Percentiles rank a stretch among this genome's conserved stretches.
Evolutionary conservation across 2,329 filamentous ascomycete genomes (phyloP).

Genomic region (Aureobasidium sp.): DNA sequence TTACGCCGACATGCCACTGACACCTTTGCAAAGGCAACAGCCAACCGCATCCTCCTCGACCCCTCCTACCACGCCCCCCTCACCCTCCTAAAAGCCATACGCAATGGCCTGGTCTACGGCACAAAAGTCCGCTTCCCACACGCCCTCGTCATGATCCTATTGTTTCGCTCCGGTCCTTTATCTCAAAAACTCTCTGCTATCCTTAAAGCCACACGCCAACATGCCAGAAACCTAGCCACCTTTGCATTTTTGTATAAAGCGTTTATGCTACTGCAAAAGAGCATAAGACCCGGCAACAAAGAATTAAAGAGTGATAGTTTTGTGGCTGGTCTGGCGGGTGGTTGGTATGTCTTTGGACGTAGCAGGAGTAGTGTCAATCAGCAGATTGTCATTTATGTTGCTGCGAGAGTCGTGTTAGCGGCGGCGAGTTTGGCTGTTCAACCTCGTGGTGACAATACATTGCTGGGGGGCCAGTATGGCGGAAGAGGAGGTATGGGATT

Average conservation of each 20-base stretch:
- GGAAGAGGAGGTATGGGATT: constrained; percentile 36
- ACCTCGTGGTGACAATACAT: constrained; percentile 38
- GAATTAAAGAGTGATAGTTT: constrained; percentile 75
- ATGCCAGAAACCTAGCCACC: constrained; percentile 83
- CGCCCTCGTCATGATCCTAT: constrained; percentile 94
- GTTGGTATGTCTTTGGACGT: constrained; percentile 88
- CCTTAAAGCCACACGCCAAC: constrained; percentile 77
- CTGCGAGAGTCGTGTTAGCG: constrained; percentile 80
- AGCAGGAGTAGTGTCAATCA: constrained; percentile 75
- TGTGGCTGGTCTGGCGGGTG: constrained; percentile 77
- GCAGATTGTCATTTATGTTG: constrained; percentile 98
- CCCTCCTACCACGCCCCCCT: constrained; percentile 80
- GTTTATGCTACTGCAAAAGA: constrained; percentile 66
- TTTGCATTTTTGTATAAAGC: constrained; percentile 90
- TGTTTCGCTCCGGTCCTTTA: constrained; percentile 82
- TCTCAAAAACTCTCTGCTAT: constrained; percentile 72
- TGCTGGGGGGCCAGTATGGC: constrained; percentile 32
- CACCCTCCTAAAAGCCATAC: constrained; percentile 80
- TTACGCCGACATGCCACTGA: not conserved
- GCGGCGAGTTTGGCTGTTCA: constrained; percentile 77
- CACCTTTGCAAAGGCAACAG: constrained; percentile 46
- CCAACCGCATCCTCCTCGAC: constrained; percentile 73
- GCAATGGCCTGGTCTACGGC: constrained; percentile 95
- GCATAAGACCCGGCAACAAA: constrained; percentile 37
- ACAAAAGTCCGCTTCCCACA: constrained; percentile 97